phyloP scores from a whole-genome alignment of 2,329 filamentous ascomycete species.

The Ambrosiella beaveri region DNA sequence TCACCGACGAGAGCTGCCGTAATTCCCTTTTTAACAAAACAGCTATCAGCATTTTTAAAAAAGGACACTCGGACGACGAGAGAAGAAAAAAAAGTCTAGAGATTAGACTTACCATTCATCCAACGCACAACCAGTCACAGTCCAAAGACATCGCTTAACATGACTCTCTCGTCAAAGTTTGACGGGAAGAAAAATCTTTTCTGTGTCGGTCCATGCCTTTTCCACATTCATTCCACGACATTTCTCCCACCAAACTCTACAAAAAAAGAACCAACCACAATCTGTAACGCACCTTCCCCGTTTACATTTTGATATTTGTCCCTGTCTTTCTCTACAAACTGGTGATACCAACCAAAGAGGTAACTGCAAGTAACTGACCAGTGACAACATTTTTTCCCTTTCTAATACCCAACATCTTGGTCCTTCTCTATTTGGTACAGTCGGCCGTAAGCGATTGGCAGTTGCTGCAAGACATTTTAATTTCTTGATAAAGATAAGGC shows the following conservation, averaged over 20 bases:
- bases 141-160: not conserved
- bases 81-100: too few relatives aligned
- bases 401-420: not conserved
- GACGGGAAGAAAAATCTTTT: too few relatives aligned
- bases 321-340: not conserved
- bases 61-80: too few relatives aligned
- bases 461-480: not conserved
- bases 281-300: not conserved
- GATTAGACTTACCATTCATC: too few relatives aligned
- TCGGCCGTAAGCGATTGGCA: not conserved
- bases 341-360: not conserved
- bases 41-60: too few relatives aligned
- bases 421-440: not conserved
- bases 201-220: too few relatives aligned
- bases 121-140: not conserved
- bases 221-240: too few relatives aligned
- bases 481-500: not conserved
- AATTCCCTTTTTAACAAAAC: too few relatives aligned
- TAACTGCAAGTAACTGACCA: not conserved
- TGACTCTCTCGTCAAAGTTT: too few relatives aligned
- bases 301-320: not conserved
- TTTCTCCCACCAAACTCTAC: not conserved
- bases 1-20: too few relatives aligned
- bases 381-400: not conserved
- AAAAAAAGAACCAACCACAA: not conserved